Percentiles rank a stretch among this genome's conserved stretches.
Evolutionary conservation across 2,329 filamentous ascomycete genomes (phyloP).

Genomic region (Trichoderma guizhouense): DNA sequence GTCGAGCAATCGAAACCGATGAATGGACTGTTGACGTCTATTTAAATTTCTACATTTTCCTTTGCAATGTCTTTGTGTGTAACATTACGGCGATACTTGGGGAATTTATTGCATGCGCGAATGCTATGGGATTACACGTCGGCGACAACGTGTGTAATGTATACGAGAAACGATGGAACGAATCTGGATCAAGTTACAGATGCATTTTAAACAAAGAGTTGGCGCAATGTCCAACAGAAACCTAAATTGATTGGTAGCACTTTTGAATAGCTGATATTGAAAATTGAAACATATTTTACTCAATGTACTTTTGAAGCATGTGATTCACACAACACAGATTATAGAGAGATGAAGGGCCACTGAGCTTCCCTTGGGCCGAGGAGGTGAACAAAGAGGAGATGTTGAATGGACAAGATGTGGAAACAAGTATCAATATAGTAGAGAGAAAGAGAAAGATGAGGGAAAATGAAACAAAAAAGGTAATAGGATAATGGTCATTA

Average conservation of each 20-base stretch:
- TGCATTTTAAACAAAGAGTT: not conserved
- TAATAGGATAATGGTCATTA: too few species aligned
- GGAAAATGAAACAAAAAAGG: not conserved
- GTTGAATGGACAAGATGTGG: not conserved
- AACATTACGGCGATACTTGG: not conserved
- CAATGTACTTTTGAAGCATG: not conserved
- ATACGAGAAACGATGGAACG: slow-evolving; percentile 12
- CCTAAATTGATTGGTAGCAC: not conserved
- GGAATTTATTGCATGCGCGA: not conserved
- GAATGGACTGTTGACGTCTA: not conserved
- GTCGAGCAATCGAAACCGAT: slow-evolving; percentile 72
- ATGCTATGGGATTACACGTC: not conserved
- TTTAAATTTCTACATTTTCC: not conserved
- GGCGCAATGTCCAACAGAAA: not conserved
- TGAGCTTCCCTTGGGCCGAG: not conserved
- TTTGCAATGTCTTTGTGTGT: not conserved
- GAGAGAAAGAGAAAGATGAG: not conserved
- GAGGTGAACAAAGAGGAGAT: not conserved
- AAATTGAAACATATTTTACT: not conserved
- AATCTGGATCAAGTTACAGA: not conserved
- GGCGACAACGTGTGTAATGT: not conserved
- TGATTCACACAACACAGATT: not conserved
- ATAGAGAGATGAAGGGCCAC: not conserved
- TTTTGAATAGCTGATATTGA: not conserved
- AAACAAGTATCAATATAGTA: not conserved